Base-by-base conservation (phyloP, 345 rosid genomes). In the Salix suchowensis region DNA sequence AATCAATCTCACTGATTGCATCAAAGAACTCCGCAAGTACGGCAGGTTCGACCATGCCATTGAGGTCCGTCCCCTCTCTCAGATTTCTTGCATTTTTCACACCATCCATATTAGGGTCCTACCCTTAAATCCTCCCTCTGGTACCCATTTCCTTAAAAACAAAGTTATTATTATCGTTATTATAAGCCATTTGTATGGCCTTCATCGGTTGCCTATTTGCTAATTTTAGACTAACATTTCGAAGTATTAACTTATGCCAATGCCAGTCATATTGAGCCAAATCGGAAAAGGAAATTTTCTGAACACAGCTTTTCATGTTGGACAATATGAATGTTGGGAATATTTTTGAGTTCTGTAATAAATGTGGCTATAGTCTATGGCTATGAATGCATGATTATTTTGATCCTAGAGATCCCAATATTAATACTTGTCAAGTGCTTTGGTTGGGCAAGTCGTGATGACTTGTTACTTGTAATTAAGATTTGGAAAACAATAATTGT, bases 21-120 rank as follows among this genome's bases (percentile, higher is more conserved):
- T 87, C 68, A 88, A 64, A 78, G 84, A 84, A 81, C 89, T 94
- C 66, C 96, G 97, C 77, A 86, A 74, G 72, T 81, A 75, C 81
- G 80, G 83, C n/a, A 88, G 82, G 50, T 85, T 80, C 71, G 77
- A 86, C 65, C 87, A 86, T 40, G 93, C 92, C 40, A 89, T 89
- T 68, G 87, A 94, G 94, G 98, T 92, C 67, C 55, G 74, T 54
- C 23, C 28, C 39, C 70, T 67, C 70, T 18, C 19, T 21, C 44
- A 8, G 19, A 30, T 14, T 30, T 26, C 68, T 65, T 34, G 68
- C 6, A 1, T 26, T 65, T 26, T 13, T 65, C 67, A 65, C 67
- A 12, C 4, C 46, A 10, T 4, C 37, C 37, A 5, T 5, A 36
- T 36, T 36, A 36, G 46, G 14, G 46, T 11, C 46, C 46, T 11